Base-by-base conservation (phyloP, 164 flowering plant genomes). In the Magnolia kwangsiensis region DNA sequence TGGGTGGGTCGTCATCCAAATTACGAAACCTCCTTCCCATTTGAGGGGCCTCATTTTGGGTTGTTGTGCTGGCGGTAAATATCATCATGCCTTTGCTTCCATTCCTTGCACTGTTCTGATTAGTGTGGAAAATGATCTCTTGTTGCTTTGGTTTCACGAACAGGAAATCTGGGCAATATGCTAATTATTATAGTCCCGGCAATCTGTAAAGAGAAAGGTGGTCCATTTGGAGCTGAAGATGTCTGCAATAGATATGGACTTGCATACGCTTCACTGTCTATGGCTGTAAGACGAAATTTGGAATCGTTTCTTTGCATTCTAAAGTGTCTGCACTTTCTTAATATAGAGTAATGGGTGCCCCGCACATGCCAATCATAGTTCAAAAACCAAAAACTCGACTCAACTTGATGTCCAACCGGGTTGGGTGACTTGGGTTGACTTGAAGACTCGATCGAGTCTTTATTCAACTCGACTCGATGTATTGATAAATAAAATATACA, bases 141-240 rank as follows among this genome's bases (percentile, higher is more conserved):
- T 4, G 1, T 16, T 55, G 13, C 61, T 55, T 16, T 55, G 51
- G 6, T 59, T 61, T n/a, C 19, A 21, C 10, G 68, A 69, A 76
- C 86, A 95, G 97, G 96, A 74, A 95, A 95, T 79, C 74, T 91
- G 85, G 98, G 98, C 49, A 89, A 86, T 78, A 31, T 95, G 87
- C 88, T 80, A 74, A 81, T 95, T 18, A 88, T 95, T 61, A 86
- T 92, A 21, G 78, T 92, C 68, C 97, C 95, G 58, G 97, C 98
- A 23, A 84, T 95, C 1, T 95, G 98, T 75, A 87, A 83, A 72
- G 96, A 95, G 81, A 83, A 78, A 79, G 88, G 86, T 50, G 87
- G 93, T 78, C 96, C 97, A 14, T 95, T 92, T 83, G 97, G 97
- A 74, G 86, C 74, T 67, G 79, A 89, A 73, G 82, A 78, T 80